A percentile compares a stretch with the other conserved stretches of the same genome.
Conservation (phyloP, 257 asterid genomes). For the Thymus mandschuricus region DNA sequence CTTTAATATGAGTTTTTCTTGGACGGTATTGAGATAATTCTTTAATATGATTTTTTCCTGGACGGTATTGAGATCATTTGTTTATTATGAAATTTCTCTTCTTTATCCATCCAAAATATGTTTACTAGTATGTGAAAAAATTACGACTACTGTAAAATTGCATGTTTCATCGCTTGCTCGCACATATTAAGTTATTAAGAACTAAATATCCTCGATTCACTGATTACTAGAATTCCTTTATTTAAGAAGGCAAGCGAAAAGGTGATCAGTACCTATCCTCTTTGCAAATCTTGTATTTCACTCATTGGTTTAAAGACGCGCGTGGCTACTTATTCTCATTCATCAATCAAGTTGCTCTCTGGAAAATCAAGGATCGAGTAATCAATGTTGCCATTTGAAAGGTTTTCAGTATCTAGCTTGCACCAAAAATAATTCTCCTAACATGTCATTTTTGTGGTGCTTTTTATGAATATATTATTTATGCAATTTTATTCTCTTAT, state of each 20-base stretch:
- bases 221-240: conserved; percentile 16
- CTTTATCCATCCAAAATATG: conserved; percentile 21
- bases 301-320: conserved; percentile 20
- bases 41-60: not conserved
- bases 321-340: conserved; percentile 9
- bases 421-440: not conserved
- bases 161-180: conserved; percentile 9
- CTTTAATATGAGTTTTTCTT: conserved; percentile 32
- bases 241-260: conserved; percentile 9
- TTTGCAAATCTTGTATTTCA: conserved; percentile 15
- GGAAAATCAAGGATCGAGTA: conserved; percentile 3
- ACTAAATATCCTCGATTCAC: not conserved
- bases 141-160: not conserved
- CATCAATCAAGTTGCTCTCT: conserved; percentile 18
- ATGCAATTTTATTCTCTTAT: conserved; percentile 9
- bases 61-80: too few relatives aligned
- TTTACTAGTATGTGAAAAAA: conserved; percentile 12
- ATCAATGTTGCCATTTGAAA: not conserved
- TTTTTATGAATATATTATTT: not conserved
- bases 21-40: conserved; percentile 44
- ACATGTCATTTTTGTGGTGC: conserved; percentile 15
- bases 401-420: conserved; percentile 1
- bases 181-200: not conserved
- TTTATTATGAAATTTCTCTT: not conserved
- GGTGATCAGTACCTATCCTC: not conserved